These are phyloP conservation scores for Cutaneotrichosporon cavernicola DNA, from an alignment of 1,284 basidiomycete species.

Conservation along the genomic window DNA sequence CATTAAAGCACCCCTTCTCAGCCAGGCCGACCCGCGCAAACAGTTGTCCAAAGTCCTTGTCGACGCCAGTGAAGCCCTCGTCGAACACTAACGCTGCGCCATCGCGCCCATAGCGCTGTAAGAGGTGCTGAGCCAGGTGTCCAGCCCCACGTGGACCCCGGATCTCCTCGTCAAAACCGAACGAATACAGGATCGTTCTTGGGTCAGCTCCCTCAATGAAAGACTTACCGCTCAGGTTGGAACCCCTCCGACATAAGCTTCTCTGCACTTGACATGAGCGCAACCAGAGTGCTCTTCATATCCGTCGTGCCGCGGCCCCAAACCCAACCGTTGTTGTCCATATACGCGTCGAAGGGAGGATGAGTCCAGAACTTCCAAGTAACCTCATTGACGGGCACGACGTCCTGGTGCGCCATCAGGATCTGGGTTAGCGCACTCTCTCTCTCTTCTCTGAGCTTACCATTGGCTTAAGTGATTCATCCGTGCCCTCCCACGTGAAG, in stretches of 20 bases:
- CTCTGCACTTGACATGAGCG: constrained; percentile 26
- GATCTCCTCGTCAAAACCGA: constrained; percentile 35
- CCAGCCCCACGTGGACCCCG: constrained; percentile 34
- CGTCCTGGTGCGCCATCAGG: constrained; percentile 26
- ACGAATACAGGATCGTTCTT: constrained; percentile 2
- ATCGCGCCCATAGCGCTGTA: constrained; percentile 30
- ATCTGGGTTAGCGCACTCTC: constrained; percentile 58
- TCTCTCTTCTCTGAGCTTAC: constrained; percentile 48
- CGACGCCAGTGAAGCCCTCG: constrained; percentile 40
- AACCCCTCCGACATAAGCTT: constrained; percentile 28
- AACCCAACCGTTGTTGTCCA: constrained; percentile 33
- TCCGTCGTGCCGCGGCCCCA: constrained; percentile 36
- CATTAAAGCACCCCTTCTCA: constrained; percentile 55
- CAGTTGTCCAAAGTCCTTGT: constrained; percentile 30
- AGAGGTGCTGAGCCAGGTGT: constrained; percentile 26
- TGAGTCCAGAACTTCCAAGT: constrained; percentile 53
- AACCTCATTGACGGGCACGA: constrained; percentile 59
- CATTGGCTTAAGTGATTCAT: constrained; percentile 61
- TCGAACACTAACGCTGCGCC: constrained; percentile 38
- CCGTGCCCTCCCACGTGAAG: constrained; percentile 62
- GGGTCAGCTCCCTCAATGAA: constrained; percentile 8
- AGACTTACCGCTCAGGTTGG: constrained; percentile 17
- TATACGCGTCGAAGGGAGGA: constrained; percentile 28
- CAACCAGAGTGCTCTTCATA: constrained; percentile 31
- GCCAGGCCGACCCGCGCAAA: constrained; percentile 36